Conservation (phyloP, 495 filamentous ascomycete species). For the Aspergillus steynii region DNA sequence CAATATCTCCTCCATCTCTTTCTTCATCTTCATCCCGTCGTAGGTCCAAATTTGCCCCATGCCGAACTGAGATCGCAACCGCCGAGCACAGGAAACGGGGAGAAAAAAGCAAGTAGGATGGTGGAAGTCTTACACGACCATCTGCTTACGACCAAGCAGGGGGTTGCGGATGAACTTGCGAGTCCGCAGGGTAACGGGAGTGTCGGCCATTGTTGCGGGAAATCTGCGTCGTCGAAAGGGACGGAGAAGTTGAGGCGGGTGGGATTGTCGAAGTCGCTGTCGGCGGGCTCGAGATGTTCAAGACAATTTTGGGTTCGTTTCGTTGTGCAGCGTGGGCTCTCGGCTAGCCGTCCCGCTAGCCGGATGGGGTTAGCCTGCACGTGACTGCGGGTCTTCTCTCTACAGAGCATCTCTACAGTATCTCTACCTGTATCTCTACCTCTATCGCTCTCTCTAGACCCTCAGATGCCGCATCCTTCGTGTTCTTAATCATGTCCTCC, state of each 20-base stretch:
- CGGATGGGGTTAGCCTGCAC: constrained; percentile 18
- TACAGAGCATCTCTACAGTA: not conserved
- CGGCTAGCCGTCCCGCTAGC: constrained; percentile 44
- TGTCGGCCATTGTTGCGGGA: constrained; percentile 80
- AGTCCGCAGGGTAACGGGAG: constrained; percentile 93
- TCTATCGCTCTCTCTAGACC: not conserved
- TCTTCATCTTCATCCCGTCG: not conserved
- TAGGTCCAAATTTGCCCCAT: not conserved
- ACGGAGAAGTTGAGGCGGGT: constrained; percentile 22
- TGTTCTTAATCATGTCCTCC: not conserved
- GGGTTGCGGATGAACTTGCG: constrained; percentile 99
- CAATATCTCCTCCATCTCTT: not conserved
- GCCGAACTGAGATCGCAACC: not conserved
- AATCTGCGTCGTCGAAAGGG: constrained; percentile 33
- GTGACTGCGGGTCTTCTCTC: not conserved
- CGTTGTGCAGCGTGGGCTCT: constrained; percentile 32
- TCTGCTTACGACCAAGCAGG: constrained; percentile 97
- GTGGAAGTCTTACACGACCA: constrained; percentile 88
- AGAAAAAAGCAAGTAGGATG: not conserved
- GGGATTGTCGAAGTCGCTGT: constrained; percentile 32
- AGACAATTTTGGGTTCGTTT: constrained; percentile 6
- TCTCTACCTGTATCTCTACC: not conserved
- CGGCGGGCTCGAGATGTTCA: constrained; percentile 24
- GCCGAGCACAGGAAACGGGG: not conserved
- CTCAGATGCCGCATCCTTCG: not conserved